These are phyloP conservation scores for Persicaria maculosa DNA, from an alignment of 148 eudicot genomes.

Conservation along the genomic window DNA sequence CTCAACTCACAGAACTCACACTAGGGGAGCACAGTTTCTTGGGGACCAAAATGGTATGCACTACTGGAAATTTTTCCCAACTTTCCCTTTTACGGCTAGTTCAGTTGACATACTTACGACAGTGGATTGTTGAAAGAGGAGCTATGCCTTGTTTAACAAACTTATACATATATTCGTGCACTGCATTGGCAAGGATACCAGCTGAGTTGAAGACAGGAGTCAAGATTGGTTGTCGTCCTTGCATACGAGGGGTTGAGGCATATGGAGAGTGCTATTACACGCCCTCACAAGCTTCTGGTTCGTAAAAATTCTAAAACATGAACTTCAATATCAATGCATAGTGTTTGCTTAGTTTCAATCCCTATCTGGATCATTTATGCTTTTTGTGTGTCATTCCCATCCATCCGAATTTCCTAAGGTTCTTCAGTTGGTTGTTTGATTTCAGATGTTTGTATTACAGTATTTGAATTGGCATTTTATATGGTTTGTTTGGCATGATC, in stretches of 20 bases:
- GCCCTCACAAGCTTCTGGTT: background rate
- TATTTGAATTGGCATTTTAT: too few relatives aligned
- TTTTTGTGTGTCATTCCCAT: too few relatives aligned
- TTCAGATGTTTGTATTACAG: too few relatives aligned
- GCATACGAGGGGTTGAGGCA: background rate
- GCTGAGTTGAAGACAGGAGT: conserved; percentile 12
- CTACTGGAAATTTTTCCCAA: conserved; percentile 13
- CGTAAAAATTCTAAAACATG: background rate
- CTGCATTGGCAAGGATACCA: conserved; percentile 14
- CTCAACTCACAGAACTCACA: background rate
- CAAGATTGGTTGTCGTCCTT: conserved; percentile 11
- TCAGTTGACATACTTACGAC: conserved; percentile 10
- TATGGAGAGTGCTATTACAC: background rate
- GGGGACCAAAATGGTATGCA: background rate
- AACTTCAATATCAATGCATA: too few relatives aligned
- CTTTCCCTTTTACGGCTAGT: conserved; percentile 17
- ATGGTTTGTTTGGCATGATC: too few relatives aligned
- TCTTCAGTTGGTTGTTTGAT: too few relatives aligned
- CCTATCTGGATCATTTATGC: too few relatives aligned
- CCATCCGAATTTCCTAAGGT: too few relatives aligned
- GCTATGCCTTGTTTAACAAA: conserved; percentile 19
- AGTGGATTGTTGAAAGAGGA: conserved; percentile 17
- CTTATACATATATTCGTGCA: conserved; percentile 10
- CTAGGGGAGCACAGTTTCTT: background rate
- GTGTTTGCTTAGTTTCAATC: too few relatives aligned